phyloP scores from a whole-genome alignment of 257 asterid species.

The Paulownia fortunei region DNA sequence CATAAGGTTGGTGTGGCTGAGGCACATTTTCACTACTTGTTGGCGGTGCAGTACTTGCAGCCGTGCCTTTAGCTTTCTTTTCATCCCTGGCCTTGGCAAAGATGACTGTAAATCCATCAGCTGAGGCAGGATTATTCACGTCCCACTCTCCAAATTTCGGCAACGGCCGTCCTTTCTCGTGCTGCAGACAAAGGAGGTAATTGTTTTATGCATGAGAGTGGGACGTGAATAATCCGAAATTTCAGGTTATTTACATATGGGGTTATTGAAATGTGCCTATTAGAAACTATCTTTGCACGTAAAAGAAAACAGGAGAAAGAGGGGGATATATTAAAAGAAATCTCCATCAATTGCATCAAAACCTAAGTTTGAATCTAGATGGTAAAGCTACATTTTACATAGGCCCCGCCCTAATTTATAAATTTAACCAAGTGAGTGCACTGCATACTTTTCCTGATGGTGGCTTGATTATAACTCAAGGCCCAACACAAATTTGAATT shows the following conservation, averaged over 20 bases:
- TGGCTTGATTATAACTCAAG: no score
- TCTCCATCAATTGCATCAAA: not conserved
- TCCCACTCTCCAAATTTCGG: slow-evolving; percentile 81
- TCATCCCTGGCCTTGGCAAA: slow-evolving; percentile 69
- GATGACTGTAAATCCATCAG: slow-evolving; percentile 71
- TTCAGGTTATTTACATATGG: not conserved
- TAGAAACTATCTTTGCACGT: no score
- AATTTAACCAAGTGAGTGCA: no score
- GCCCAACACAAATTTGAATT: no score
- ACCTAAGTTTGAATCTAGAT: not conserved
- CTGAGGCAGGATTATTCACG: slow-evolving; percentile 72
- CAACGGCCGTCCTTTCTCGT: slow-evolving; percentile 65
- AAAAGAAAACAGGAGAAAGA: not conserved
- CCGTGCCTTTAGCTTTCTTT: slow-evolving; percentile 51
- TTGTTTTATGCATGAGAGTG: not conserved
- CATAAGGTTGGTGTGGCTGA: slow-evolving; percentile 26
- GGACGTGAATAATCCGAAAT: no score
- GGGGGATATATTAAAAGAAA: not conserved
- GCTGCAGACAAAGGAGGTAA: slow-evolving; percentile 38
- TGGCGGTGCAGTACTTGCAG: slow-evolving; percentile 25
- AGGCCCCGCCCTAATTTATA: no score
- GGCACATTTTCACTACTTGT: slow-evolving; percentile 9
- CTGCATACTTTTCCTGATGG: no score
- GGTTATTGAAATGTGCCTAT: not conserved
- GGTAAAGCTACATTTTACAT: not conserved